Base-by-base conservation (phyloP, 2,329 filamentous ascomycete species). In the Nakataea oryzae region DNA sequence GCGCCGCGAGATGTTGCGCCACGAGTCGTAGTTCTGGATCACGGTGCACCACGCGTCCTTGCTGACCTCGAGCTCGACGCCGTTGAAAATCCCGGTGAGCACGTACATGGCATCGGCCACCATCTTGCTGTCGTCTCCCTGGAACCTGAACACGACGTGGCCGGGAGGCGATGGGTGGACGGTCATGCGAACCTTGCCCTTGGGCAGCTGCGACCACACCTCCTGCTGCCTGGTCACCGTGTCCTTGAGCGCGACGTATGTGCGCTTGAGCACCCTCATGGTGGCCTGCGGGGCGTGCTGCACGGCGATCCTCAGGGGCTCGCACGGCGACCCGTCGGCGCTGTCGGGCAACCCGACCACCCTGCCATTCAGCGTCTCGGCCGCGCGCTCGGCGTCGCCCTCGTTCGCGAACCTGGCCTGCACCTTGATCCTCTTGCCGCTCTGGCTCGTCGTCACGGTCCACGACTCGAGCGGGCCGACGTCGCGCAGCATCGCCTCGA, bases 331-430 rank as follows among this genome's bases (percentile, higher is more conserved):
- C 17, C 41, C 41, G 41, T 50, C 41, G 0, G 67, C 71, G 0
- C 59, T 65, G 4, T 63, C 62, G 0, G 72, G 65, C 14, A 76
- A 74, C 0, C 70, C 64, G 7, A 80, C 54, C 3, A 58, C 60
- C 8, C 27, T 69, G 5, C 70, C 63, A 57, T 77, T 65, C 0
- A 79, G 68, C 1, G 63, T 62, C n/a, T 57, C 62, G 2, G 66
- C 70, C 0, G 74, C 77, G 12, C 71, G 65, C 55, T 65, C 65
- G 0, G 78, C 78, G 54, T 76, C 70, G 0, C 67, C 67, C 59
- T 76, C 74, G 1, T 74, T 66, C 4, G 67, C 26, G 57, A 79
- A 81, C 2, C 68, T 67, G 1, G 74, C 77, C 17, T 69, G 71
- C 0, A 73, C 77, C 64, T 77, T 77, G 24, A 74, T 63, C 2